phyloP scores from a whole-genome alignment of 306 rosid species.

The Neltuma alba region DNA sequence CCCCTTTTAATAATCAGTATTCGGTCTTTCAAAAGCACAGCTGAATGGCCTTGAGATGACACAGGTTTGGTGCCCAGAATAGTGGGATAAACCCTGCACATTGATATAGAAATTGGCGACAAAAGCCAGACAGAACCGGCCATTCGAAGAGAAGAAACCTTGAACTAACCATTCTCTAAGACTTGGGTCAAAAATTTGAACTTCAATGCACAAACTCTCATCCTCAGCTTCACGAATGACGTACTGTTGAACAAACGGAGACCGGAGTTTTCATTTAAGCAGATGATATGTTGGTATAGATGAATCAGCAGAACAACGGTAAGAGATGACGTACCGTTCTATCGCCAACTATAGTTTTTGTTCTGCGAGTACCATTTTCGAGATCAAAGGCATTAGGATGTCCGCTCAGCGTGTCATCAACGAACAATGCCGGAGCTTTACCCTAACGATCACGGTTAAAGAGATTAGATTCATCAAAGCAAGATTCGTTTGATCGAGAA shows the following conservation, averaged over 20 bases:
- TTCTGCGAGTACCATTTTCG: constrained; percentile 48
- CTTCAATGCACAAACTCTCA: constrained; percentile 67
- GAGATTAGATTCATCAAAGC: constrained; percentile 35
- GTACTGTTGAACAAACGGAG: constrained; percentile 77
- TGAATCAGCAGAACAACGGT: constrained; percentile 30
- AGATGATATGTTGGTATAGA: constrained; percentile 11
- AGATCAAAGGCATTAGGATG: constrained; percentile 56
- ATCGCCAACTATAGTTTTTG: constrained; percentile 53
- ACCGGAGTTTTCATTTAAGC: constrained; percentile 30
- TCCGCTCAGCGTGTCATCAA: constrained; percentile 57
- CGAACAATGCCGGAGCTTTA: constrained; percentile 77
- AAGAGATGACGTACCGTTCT: constrained; percentile 60
- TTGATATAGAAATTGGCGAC: constrained; percentile 33
- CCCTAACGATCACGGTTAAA: constrained; percentile 63
- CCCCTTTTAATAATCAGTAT: constrained; percentile 74
- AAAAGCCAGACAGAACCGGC: constrained; percentile 25
- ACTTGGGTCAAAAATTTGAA: constrained; percentile 69
- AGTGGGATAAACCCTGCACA: constrained; percentile 72
- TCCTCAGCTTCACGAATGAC: constrained; percentile 81
- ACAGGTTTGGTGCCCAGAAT: constrained; percentile 74
- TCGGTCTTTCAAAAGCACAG: constrained; percentile 58
- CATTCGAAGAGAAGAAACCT: constrained; percentile 27
- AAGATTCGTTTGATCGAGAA: constrained; percentile 36
- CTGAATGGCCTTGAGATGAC: constrained; percentile 74
- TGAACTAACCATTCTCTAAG: constrained; percentile 71